Base-by-base conservation (phyloP, 2,329 filamentous ascomycete genomes). In the Monosporascus sp. region DNA sequence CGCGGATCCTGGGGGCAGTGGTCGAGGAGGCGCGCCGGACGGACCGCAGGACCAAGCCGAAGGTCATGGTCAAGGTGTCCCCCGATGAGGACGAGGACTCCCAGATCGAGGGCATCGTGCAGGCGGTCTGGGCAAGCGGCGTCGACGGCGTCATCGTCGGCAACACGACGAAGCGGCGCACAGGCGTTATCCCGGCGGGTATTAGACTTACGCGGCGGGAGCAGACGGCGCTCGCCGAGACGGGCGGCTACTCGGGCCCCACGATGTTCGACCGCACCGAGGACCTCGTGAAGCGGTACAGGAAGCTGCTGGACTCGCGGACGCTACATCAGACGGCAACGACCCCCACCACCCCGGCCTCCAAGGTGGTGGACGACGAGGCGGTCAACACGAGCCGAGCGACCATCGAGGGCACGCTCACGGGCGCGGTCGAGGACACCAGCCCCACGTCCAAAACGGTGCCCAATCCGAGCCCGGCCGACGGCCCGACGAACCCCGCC, bases 1-100 rank as follows among this genome's bases (percentile, higher is more conserved):
- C 90, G 2, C 77, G 82, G 42, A 86, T 99, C 47, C 74, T 99
- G 41, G 82, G 79, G 9, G 89, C 89, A 1, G 93, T 97, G 0
- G 93, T 97, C 2, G 77, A 83, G 17, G 89, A 93, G 51, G 91
- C 91, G 1, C 75, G 81, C 60, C 76, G 77, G 57, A 80, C 87
- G 14, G 78, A 88, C 27, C 80, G 92, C 60, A 87, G 83, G 67
- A 82, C 79, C 1, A 89, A 86, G 65, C 90, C 89, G 0, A 84
- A 78, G 53, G 90, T 99, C 53, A 96, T 99, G 90, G 94, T 99
- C 64, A 99, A 99, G 76, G 93, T 99, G 20, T 96, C 90, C 54
- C 94, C 94, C 0, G 94, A 99, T 62, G 94, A 97, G 72, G 90
- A 97, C 68, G 84, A 87, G 20, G 85, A 91, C 50, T 77, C 84